phyloP scores from a whole-genome alignment of 192 early-diverging fungal species.

The Coemansia javaensis region DNA sequence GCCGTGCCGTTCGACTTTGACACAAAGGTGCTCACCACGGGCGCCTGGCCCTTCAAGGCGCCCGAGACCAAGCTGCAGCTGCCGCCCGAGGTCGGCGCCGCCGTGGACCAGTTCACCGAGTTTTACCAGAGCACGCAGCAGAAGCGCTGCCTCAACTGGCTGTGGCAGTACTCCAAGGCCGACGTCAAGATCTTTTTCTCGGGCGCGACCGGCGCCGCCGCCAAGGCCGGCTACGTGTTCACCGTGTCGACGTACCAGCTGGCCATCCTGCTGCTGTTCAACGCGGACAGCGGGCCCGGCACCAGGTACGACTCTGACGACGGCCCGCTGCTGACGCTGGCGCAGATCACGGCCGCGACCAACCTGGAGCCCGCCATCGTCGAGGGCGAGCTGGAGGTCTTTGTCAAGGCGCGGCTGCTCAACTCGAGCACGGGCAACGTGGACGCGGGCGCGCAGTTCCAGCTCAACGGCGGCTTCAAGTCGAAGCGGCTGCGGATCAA shows the following conservation, averaged over 20 bases:
- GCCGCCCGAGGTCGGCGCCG: slow-evolving; percentile 82
- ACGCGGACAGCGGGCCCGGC: slow-evolving; percentile 51
- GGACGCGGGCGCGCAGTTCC: slow-evolving; percentile 50
- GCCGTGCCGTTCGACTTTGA: slow-evolving; percentile 62
- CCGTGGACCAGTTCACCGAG: slow-evolving; percentile 76
- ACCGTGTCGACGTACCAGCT: slow-evolving; percentile 86
- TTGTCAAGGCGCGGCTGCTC: slow-evolving; percentile 84
- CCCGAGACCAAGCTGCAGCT: slow-evolving; percentile 77
- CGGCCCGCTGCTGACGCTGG: slow-evolving; percentile 55
- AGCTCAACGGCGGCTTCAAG: slow-evolving; percentile 77
- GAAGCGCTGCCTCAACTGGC: slow-evolving; percentile 90
- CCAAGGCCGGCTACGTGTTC: slow-evolving; percentile 55
- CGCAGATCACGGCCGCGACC: slow-evolving; percentile 72
- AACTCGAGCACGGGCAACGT: slow-evolving; percentile 12
- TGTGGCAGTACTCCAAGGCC: slow-evolving; percentile 85
- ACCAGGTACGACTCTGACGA: slow-evolving; percentile 55
- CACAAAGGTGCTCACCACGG: slow-evolving; percentile 82
- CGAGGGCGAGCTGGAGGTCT: slow-evolving; percentile 61
- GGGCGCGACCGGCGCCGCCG: slow-evolving; percentile 68
- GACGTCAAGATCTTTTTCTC: slow-evolving; percentile 90
- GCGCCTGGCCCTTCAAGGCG: slow-evolving; percentile 82
- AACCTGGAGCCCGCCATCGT: slow-evolving; percentile 66
- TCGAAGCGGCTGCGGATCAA: slow-evolving; percentile 87
- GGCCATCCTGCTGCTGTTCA: slow-evolving; percentile 90
- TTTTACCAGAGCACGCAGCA: slow-evolving; percentile 88